Percentiles rank a stretch among this genome's conserved stretches.
phyloP scores from a whole-genome alignment of 805 yeast species.

The Saturnispora hagleri region DNA sequence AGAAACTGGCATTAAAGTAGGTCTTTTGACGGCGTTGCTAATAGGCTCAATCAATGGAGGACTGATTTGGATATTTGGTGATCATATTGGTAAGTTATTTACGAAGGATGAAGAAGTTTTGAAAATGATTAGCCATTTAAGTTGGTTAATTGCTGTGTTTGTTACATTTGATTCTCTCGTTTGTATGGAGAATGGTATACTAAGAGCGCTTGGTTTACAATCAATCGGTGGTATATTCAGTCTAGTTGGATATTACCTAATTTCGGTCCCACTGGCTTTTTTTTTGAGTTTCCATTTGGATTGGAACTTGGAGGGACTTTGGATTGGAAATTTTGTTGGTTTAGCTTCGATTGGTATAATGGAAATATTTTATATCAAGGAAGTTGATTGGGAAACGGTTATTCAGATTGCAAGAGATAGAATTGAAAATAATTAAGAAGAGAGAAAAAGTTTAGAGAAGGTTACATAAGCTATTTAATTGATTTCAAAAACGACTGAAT shows the following conservation, averaged over 20 bases:
- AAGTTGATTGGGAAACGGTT: slow-evolving; percentile 46
- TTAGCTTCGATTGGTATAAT: slow-evolving; percentile 42
- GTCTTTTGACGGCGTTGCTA: slow-evolving; percentile 29
- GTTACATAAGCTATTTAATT: not conserved
- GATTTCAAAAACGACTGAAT: not conserved
- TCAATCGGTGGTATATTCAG: slow-evolving; percentile 63
- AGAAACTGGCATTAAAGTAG: slow-evolving; percentile 34
- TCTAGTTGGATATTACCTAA: slow-evolving; percentile 57
- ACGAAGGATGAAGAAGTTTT: slow-evolving; percentile 54
- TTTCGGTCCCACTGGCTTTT: slow-evolving; percentile 62
- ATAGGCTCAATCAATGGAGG: slow-evolving; percentile 34
- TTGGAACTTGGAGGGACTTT: slow-evolving; percentile 50
- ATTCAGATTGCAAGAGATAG: slow-evolving; percentile 14
- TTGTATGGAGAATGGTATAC: slow-evolving; percentile 60
- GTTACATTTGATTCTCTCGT: slow-evolving; percentile 66
- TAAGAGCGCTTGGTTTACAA: slow-evolving; percentile 73
- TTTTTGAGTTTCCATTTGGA: slow-evolving; percentile 43
- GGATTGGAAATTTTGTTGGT: slow-evolving; percentile 69
- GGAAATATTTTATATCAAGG: slow-evolving; percentile 39
- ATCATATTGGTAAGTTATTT: slow-evolving; percentile 47
- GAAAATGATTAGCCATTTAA: slow-evolving; percentile 39
- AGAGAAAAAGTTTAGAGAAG: not conserved
- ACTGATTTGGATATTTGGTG: slow-evolving; percentile 35
- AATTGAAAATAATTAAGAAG: not conserved
- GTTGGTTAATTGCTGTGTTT: slow-evolving; percentile 57